Base-by-base conservation (phyloP, 345 rosid species). In the Linum lewisii region DNA sequence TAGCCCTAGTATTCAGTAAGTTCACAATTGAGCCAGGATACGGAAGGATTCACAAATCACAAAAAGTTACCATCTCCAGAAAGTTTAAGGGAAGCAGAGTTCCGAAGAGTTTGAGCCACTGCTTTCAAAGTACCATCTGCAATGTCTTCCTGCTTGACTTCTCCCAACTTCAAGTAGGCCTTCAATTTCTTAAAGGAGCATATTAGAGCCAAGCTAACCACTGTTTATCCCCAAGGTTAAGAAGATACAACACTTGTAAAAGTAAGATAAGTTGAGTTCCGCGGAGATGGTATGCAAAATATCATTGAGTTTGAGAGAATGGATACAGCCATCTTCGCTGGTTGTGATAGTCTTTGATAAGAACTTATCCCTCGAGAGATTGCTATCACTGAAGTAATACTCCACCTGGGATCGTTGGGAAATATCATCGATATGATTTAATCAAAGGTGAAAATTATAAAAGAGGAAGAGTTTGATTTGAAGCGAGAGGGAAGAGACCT, bases 351-450 rank as follows among this genome's bases (percentile, higher is more conserved):
- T 73, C 61, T 74, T 82, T 73, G 70, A 82, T 51, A 93, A 77
- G 60, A 93, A 89, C 26, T 68, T 77, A 51, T 93, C 99, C 50
- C 91, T 79, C 1, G 96, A 95, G 18, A 93, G 78, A 69, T 93
- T 93, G 71, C 97, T 93, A 51, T 89, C 97, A 55, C 99, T 81
- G 82, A 87, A 93, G 74, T 93, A 93, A 68, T 85, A 93, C 78
- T 87, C 97, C 15, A 93, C 97, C 97, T 88, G 98, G 37, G 58
- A 38, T 37, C 1, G n/a, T 51, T 16, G 50, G 14, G 58, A 19
- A 22, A 37, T 8, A 21, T 24, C 20, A 45, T 4, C 23, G 57
- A 61, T 19, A 52, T 29, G 0, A 29, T 36, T 56, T 45, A 54
- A n/a, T 38, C 16, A 49, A 10, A 15, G 4, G 7, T 4, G 4